Conservation (phyloP, 2,329 filamentous ascomycete genomes). For the Diaporthe amygdali region DNA sequence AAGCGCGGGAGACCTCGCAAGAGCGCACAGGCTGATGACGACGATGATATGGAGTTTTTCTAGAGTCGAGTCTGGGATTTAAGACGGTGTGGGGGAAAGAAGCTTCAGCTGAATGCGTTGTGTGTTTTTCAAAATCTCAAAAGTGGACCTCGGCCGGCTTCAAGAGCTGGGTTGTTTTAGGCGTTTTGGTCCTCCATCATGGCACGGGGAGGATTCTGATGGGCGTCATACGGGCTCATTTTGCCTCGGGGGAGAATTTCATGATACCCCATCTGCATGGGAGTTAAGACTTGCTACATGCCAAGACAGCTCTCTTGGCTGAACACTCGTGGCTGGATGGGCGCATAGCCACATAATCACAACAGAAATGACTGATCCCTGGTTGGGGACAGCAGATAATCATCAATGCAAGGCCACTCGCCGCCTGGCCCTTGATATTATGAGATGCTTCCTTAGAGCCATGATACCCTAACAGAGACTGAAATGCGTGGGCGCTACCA, state of each 20-base stretch:
- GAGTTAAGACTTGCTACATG: constrained; percentile 20
- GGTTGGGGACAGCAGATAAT: constrained; percentile 4
- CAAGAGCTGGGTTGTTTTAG: not conserved
- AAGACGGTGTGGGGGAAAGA: not conserved
- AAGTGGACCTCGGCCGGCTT: not conserved
- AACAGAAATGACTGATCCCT: not conserved
- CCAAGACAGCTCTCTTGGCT: not conserved
- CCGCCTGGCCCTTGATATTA: constrained; percentile 3
- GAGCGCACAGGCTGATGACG: constrained; percentile 42
- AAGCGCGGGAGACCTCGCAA: constrained; percentile 59
- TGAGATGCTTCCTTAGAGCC: not conserved
- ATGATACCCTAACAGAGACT: not conserved
- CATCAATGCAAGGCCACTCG: not conserved
- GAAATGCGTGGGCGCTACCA: constrained; percentile 22
- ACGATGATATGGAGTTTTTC: constrained; percentile 37
- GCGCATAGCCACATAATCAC: not conserved
- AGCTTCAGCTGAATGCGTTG: not conserved
- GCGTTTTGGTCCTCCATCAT: constrained; percentile 2
- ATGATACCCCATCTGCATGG: constrained; percentile 26
- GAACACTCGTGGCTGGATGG: not conserved
- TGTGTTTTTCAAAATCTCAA: not conserved
- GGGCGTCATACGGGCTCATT: not conserved
- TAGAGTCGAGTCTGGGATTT: not conserved
- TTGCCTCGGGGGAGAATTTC: not conserved
- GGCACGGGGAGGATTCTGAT: not conserved